Percentiles rank a stretch among this genome's conserved stretches.
Conservation (phyloP, 164 flowering plant species). For the Berberis vulgaris region DNA sequence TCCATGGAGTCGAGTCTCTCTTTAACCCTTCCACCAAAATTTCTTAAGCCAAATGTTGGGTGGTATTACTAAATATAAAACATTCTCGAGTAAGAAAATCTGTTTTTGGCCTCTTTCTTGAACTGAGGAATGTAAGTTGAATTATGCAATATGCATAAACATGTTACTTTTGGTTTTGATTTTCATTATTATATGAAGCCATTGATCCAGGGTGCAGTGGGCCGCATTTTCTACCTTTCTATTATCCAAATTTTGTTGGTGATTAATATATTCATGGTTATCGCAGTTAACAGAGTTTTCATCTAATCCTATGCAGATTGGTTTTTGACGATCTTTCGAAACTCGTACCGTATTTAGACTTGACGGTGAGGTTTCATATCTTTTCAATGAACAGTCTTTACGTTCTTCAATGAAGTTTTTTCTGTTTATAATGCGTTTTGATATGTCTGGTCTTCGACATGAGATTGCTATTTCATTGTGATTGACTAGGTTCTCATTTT, state of each 20-base stretch:
- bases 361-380: slow-evolving; percentile 39
- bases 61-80: too few relatives aligned
- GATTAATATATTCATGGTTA: background rate
- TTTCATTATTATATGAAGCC: background rate
- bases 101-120: background rate
- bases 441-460: background rate
- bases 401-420: background rate
- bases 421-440: background rate
- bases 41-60: too few relatives aligned
- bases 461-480: background rate
- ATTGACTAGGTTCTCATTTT: background rate
- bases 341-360: slow-evolving; percentile 51
- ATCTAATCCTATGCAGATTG: background rate
- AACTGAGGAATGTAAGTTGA: background rate
- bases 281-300: slow-evolving; percentile 1
- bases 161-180: background rate
- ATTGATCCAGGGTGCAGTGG: background rate
- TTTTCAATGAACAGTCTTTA: background rate
- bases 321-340: slow-evolving; percentile 48
- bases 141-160: background rate
- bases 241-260: background rate
- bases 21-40: too few relatives aligned
- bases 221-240: background rate
- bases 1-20: too few relatives aligned
- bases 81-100: too few relatives aligned